Conservation (phyloP, 2,329 filamentous ascomycete species). For the Aspergillus ochraceus region DNA sequence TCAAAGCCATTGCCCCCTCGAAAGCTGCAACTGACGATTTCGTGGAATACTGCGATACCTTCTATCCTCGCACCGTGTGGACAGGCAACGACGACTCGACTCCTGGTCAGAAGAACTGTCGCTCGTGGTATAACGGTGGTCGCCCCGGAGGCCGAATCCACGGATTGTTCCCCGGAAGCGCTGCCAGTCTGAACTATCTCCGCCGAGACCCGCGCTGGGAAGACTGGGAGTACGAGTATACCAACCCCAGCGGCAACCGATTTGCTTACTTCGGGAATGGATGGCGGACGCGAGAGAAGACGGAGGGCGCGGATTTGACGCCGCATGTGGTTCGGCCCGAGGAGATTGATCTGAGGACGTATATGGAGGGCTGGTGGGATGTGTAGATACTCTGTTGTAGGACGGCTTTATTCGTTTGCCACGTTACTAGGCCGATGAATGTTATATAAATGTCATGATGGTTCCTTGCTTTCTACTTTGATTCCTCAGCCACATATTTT, state of each 20-base stretch:
- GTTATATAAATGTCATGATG: not conserved
- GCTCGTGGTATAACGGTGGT: slow-evolving; percentile 71
- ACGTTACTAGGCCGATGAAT: not conserved
- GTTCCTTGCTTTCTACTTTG: not conserved
- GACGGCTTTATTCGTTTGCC: not conserved
- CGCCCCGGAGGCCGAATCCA: slow-evolving; percentile 63
- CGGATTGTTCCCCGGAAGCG: slow-evolving; percentile 69
- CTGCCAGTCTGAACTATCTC: slow-evolving; percentile 60
- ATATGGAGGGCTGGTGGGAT: slow-evolving; percentile 70
- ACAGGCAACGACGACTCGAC: slow-evolving; percentile 39
- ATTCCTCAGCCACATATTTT: slow-evolving; percentile 24
- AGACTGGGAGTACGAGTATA: slow-evolving; percentile 57
- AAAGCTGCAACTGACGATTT: slow-evolving; percentile 61
- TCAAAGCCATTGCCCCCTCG: slow-evolving; percentile 60
- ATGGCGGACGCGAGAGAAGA: slow-evolving; percentile 60
- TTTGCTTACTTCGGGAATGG: slow-evolving; percentile 66
- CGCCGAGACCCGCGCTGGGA: slow-evolving; percentile 60
- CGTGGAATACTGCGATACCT: slow-evolving; percentile 46
- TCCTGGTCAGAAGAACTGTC: slow-evolving; percentile 57
- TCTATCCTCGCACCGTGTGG: slow-evolving; percentile 53
- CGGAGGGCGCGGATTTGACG: slow-evolving; percentile 60
- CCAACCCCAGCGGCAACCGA: slow-evolving; percentile 45
- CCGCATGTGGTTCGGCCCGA: slow-evolving; percentile 60
- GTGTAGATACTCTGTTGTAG: slow-evolving; percentile 20
- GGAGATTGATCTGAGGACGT: slow-evolving; percentile 59